Conservation (phyloP, 2,329 filamentous ascomycete species). For the Xylariaceae sp. region DNA sequence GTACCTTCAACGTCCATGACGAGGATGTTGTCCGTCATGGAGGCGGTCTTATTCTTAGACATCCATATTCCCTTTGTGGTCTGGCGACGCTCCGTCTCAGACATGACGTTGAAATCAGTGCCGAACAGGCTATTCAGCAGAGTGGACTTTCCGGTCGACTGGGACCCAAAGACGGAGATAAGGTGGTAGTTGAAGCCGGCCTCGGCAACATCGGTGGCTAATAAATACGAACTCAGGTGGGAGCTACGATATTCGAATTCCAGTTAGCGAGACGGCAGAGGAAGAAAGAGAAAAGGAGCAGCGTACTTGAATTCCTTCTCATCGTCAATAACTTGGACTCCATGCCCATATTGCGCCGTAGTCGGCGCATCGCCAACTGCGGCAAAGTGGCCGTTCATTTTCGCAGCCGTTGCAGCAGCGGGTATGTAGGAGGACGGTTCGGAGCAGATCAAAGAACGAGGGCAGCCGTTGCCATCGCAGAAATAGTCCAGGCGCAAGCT, state of each 20-base stretch:
- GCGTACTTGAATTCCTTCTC: constrained; percentile 94
- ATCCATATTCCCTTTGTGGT: constrained; percentile 99
- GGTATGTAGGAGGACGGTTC: not conserved
- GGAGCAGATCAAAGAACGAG: constrained; percentile 7
- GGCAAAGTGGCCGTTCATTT: constrained; percentile 79
- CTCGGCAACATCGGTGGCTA: constrained; percentile 71
- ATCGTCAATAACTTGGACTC: constrained; percentile 94
- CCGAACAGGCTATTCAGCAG: constrained; percentile 93
- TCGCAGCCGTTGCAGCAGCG: constrained; percentile 11
- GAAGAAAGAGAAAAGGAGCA: constrained; percentile 4
- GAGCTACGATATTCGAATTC: constrained; percentile 47
- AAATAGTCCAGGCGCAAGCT: constrained; percentile 10
- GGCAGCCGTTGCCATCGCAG: constrained; percentile 20
- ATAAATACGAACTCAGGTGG: constrained; percentile 77
- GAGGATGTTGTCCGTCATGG: constrained; percentile 94
- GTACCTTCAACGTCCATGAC: constrained; percentile 99
- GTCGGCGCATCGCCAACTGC: constrained; percentile 62
- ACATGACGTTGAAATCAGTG: constrained; percentile 97
- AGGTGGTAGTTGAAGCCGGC: constrained; percentile 99
- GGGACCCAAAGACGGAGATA: constrained; percentile 97
- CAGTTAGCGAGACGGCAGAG: constrained; percentile 12
- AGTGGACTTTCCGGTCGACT: constrained; percentile 97
- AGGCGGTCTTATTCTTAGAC: constrained; percentile 83
- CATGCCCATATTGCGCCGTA: constrained; percentile 75
- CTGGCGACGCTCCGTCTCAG: constrained; percentile 86